These are phyloP conservation scores for Globisporangium middletonii DNA, from an alignment of 352 stramenopile species.

Conservation along the genomic window DNA sequence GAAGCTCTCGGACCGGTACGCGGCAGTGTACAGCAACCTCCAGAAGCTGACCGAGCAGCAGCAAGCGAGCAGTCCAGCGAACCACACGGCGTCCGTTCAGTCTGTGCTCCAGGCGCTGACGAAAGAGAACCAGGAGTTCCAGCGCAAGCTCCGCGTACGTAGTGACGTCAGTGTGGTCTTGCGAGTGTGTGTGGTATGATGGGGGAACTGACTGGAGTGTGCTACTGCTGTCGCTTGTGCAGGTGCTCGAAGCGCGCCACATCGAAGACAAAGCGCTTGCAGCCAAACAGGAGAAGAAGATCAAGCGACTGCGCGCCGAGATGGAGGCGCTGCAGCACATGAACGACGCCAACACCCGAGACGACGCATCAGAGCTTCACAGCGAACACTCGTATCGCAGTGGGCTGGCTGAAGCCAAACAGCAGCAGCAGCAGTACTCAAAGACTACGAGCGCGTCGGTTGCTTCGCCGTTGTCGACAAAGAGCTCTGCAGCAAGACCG, in stretches of 20 bases:
- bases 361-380: conserved; percentile 19
- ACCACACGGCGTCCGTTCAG: conserved; percentile 22
- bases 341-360: conserved; percentile 32
- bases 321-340: conserved; percentile 77
- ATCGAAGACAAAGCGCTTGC: conserved; percentile 50
- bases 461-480: not conserved
- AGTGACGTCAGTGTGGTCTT: not conserved
- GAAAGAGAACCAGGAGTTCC: conserved; percentile 66
- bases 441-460: not conserved
- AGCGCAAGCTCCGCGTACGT: conserved; percentile 48
- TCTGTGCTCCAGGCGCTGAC: conserved; percentile 46
- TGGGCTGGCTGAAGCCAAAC: not conserved
- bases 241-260: conserved; percentile 59
- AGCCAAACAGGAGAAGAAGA: conserved; percentile 53
- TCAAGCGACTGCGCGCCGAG: conserved; percentile 63
- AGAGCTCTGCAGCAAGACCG: not conserved
- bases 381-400: conserved; percentile 15
- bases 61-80: conserved; percentile 11
- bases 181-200: not conserved
- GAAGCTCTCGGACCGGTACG: conserved; percentile 57
- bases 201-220: not conserved
- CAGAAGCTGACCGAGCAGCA: conserved; percentile 46
- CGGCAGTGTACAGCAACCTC: conserved; percentile 44
- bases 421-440: not conserved
- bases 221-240: not conserved